Evolutionary conservation across 1,284 basidiomycete genomes (phyloP).

Genomic region (Marasmius sp.): DNA sequence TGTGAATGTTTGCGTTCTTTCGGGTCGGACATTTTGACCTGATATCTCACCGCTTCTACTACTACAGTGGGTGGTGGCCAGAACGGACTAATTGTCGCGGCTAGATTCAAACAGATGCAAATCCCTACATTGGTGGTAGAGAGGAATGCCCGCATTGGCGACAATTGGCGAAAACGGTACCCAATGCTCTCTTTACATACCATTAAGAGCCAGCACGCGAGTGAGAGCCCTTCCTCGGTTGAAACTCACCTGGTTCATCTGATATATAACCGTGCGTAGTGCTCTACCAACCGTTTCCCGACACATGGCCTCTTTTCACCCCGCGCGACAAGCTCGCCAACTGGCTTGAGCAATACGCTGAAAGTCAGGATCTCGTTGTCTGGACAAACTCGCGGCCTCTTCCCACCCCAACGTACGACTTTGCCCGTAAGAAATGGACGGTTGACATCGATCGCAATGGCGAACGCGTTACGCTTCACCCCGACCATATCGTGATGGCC

Average conservation of each 20-base stretch:
- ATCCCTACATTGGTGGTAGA: constrained; percentile 52
- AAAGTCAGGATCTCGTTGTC: constrained; percentile 33
- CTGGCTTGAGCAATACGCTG: constrained; percentile 38
- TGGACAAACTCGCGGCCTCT: constrained; percentile 32
- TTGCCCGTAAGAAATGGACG: constrained; percentile 29
- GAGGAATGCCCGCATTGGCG: constrained; percentile 44
- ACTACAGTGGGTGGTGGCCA: constrained; percentile 54
- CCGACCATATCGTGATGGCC: constrained; percentile 37
- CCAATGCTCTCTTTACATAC: constrained; percentile 51
- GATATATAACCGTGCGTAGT: constrained; percentile 31
- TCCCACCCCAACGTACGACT: constrained; percentile 29
- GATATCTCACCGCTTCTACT: background rate
- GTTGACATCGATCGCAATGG: constrained; percentile 29
- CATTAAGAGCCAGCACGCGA: constrained; percentile 30
- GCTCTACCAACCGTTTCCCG: constrained; percentile 37
- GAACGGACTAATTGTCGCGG: constrained; percentile 50
- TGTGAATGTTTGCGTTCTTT: constrained; percentile 1
- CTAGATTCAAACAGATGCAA: constrained; percentile 51
- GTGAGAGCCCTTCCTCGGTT: constrained; percentile 7
- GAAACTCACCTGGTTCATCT: background rate
- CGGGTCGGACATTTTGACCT: background rate
- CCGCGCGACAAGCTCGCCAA: constrained; percentile 37
- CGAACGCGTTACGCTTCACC: constrained; percentile 25
- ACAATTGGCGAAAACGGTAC: constrained; percentile 56
- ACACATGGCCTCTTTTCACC: constrained; percentile 36